Evolutionary conservation across 1,284 basidiomycete genomes (phyloP), one percentile per base, ranked within the genome.

Genomic region (Abortiporus biennis): DNA sequence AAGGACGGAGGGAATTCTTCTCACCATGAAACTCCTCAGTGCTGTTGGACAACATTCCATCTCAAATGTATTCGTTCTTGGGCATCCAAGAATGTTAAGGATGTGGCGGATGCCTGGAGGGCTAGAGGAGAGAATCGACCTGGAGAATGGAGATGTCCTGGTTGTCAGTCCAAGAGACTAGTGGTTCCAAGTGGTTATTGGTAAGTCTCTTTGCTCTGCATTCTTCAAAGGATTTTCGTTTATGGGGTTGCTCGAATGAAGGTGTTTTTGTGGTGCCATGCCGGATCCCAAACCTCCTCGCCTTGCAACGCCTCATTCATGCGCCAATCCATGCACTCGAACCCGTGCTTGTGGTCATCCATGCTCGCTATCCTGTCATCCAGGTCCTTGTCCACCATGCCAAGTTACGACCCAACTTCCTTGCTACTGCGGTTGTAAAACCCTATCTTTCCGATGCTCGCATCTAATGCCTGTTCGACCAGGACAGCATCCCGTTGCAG

Each of bases 71-170:
- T 92, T 50, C 69, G 72, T 9, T 69, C 78, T 0, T 92, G 89
- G 89, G 86, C 85, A 0, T 65, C 69, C 23, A 89, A 81, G 69
- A 89, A 77, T 53, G 82, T 88, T 33, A 87, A 83, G 54, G 87
- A 89, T 6, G 55, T 86, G 3, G 68, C 68, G 42, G 85, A 85
- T 49, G 88, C 91, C 0, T 88, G 81, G 72, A 68, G 76, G 1
- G 80, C 80, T 2, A 65, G 91, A 46, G 83, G 84, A 1, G 85
- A 91, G 47, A 66, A 69, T 22, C 68, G 68, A 38, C 68, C 69
- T 22, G 82, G 82, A 1, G 85, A 90, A 54, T 93, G 91, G 91
- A 70, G 83, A 43, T 94, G 91, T 61, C 91, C 91, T 0, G 90
- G 89, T 0, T 94, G 91, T 65, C 91, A 92, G 55, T 78, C 78